Evolutionary conservation across 371 early-diverging fungal species (phyloP).

Genomic region (Mortierella polycephala): DNA sequence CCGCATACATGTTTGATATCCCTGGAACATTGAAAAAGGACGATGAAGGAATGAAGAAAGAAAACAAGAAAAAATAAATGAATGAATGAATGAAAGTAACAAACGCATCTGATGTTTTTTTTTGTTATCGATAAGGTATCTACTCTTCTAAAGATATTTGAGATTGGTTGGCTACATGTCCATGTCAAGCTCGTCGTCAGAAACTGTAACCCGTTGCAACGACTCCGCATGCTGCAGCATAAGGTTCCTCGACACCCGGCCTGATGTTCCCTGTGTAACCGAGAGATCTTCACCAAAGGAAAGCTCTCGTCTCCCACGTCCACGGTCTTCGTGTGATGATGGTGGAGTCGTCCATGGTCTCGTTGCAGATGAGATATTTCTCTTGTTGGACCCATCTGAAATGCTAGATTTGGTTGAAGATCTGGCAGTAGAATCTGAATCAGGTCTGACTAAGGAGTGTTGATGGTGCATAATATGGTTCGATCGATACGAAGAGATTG

Average conservation of each 20-base stretch:
- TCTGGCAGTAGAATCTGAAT: not conserved
- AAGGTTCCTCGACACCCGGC: not conserved
- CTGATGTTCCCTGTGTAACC: too few relatives aligned
- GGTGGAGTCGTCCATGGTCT: too few relatives aligned
- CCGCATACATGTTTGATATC: not conserved
- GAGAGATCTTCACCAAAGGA: not conserved
- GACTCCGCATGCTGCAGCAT: slow-evolving; percentile 5
- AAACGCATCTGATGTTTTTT: not conserved
- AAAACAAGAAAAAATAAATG: not conserved
- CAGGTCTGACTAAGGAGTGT: slow-evolving; percentile 8
- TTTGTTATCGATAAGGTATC: not conserved
- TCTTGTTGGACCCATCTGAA: not conserved
- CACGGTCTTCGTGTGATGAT: too few relatives aligned
- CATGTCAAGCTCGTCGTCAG: slow-evolving; percentile 8
- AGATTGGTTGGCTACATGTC: not conserved
- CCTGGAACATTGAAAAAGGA: not conserved
- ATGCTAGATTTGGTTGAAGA: not conserved
- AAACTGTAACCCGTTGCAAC: not conserved
- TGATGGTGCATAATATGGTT: slow-evolving; percentile 47
- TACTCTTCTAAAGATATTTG: not conserved
- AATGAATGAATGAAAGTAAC: not conserved
- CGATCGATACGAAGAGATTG: slow-evolving; percentile 37
- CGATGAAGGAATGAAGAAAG: not conserved
- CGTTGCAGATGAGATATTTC: too few relatives aligned
- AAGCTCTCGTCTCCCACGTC: not conserved